A percentile compares a stretch with the other conserved stretches of the same genome.
These are phyloP conservation scores for Hibiscus tridactylites DNA, from an alignment of 345 rosid genomes.

Conservation along the genomic window DNA sequence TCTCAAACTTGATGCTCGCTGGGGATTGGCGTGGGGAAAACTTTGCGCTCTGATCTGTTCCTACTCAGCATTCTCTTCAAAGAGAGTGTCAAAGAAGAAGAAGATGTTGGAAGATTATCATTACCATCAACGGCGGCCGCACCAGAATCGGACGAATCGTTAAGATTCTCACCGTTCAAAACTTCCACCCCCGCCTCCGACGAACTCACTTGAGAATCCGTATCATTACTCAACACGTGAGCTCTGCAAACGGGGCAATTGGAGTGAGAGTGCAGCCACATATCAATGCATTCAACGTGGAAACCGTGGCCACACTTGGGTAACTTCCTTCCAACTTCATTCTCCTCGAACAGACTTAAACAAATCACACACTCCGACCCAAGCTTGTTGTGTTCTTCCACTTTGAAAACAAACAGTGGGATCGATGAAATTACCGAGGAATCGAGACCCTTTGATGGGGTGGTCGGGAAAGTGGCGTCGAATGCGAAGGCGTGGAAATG, in stretches of 20 bases:
- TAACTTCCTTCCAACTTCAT: slow-evolving; percentile 51
- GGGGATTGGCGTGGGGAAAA: slow-evolving; percentile 32
- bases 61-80: slow-evolving; percentile 65
- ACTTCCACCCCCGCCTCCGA: slow-evolving; percentile 11
- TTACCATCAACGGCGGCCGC: slow-evolving; percentile 16
- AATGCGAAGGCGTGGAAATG: slow-evolving; percentile 28
- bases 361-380: slow-evolving; percentile 65
- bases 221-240: slow-evolving; percentile 20
- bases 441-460: slow-evolving; percentile 49
- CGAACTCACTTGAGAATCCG: slow-evolving; percentile 14
- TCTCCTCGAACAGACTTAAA: slow-evolving; percentile 50
- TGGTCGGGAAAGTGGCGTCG: neutral
- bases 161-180: slow-evolving; percentile 12
- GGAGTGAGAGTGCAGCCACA: slow-evolving; percentile 66
- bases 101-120: slow-evolving; percentile 5
- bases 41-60: slow-evolving; percentile 48
- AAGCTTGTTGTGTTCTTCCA: slow-evolving; percentile 7
- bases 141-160: slow-evolving; percentile 17
- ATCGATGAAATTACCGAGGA: slow-evolving; percentile 50
- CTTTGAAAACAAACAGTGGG: slow-evolving; percentile 50
- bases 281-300: slow-evolving; percentile 75
- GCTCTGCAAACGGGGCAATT: slow-evolving; percentile 73
- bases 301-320: slow-evolving; percentile 62
- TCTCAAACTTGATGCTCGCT: slow-evolving; percentile 15
- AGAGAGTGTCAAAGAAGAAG: slow-evolving; percentile 22